Conservation (phyloP, 2,329 filamentous ascomycete genomes). For the Pyrenophora teres region DNA sequence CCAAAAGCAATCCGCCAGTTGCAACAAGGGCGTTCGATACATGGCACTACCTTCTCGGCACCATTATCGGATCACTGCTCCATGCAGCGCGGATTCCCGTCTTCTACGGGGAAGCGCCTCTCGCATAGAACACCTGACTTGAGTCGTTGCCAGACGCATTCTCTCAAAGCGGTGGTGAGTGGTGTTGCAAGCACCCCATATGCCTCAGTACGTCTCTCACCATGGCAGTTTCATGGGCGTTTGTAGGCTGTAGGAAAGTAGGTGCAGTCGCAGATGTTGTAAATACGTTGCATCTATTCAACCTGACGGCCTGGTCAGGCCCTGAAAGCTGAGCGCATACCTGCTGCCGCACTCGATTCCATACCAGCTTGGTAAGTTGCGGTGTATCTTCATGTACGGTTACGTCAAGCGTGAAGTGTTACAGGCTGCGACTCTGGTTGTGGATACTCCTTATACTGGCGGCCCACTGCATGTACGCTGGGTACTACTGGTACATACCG, state of each 20-base stretch:
- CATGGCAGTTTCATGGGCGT: too few species aligned
- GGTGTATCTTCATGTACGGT: constrained; percentile 25
- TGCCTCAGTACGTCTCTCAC: background rate
- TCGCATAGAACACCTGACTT: background rate
- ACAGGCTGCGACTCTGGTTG: constrained; percentile 18
- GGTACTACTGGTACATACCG: background rate
- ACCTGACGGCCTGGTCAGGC: background rate
- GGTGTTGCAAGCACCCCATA: constrained; percentile 1
- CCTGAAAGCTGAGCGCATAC: constrained; percentile 1
- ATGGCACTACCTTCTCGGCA: background rate
- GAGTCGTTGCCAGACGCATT: constrained; percentile 2
- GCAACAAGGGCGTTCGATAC: background rate
- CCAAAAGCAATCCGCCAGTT: background rate
- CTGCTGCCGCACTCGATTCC: background rate
- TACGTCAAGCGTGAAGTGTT: constrained; percentile 38
- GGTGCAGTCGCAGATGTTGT: background rate
- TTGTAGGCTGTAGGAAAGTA: background rate
- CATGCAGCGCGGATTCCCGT: constrained; percentile 5
- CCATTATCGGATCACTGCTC: constrained; percentile 7
- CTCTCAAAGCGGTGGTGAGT: background rate
- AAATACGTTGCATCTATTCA: background rate
- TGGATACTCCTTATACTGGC: constrained; percentile 27
- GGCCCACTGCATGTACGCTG: constrained; percentile 25
- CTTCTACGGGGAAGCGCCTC: constrained; percentile 5
- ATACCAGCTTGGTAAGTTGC: constrained; percentile 1